Percentiles rank a stretch among this genome's conserved stretches.
phyloP scores from a whole-genome alignment of 2,329 filamentous ascomycete genomes.

The Drechslerella dactyloides region DNA sequence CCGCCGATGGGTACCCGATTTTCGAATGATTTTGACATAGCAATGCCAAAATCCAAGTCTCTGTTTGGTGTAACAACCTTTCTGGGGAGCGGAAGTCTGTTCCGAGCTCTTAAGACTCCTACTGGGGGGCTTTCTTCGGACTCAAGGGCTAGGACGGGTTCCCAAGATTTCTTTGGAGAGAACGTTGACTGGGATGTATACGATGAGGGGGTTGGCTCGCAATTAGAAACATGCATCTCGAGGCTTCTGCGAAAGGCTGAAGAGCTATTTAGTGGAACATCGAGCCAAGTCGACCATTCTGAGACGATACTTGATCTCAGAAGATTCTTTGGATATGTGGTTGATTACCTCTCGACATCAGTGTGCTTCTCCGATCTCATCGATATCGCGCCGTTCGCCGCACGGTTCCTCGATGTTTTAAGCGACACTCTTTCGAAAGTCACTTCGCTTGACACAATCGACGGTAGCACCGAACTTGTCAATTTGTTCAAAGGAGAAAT shows the following conservation, averaged over 20 bases:
- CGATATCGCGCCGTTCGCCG: conserved; percentile 53
- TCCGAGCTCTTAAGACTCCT: conserved; percentile 49
- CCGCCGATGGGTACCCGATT: conserved; percentile 50
- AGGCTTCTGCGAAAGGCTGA: conserved; percentile 43
- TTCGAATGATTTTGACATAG: conserved; percentile 53
- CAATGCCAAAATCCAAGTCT: conserved; percentile 39
- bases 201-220: conserved; percentile 52
- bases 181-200: conserved; percentile 53
- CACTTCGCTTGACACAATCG: conserved; percentile 5
- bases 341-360: conserved; percentile 51
- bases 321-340: conserved; percentile 23
- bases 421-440: conserved; percentile 21
- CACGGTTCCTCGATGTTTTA: conserved; percentile 49
- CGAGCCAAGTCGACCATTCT: not conserved
- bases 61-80: conserved; percentile 54
- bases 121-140: conserved; percentile 16
- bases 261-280: conserved; percentile 8
- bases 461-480: not conserved
- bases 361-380: conserved; percentile 54
- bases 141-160: not conserved
- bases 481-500: conserved; percentile 16
- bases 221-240: conserved; percentile 51
- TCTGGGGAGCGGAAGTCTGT: conserved; percentile 52
- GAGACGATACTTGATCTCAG: conserved; percentile 15
- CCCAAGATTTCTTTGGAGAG: conserved; percentile 13